phyloP scores from a whole-genome alignment of 2,329 filamentous ascomycete genomes.

The Moelleriella libera region DNA sequence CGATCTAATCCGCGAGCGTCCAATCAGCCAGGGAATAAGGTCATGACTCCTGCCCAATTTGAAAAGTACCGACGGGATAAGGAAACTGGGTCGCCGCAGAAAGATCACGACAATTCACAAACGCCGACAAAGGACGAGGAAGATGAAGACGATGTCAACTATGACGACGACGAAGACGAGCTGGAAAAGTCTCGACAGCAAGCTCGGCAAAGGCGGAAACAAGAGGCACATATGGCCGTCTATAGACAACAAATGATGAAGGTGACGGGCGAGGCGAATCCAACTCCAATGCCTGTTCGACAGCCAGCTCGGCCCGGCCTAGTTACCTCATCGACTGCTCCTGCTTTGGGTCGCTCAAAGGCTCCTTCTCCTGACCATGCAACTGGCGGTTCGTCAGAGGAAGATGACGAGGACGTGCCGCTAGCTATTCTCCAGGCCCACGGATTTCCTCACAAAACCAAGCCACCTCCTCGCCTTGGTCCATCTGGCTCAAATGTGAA shows the following conservation, averaged over 20 bases:
- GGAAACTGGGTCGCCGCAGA: conserved; percentile 36
- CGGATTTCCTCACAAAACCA: conserved; percentile 68
- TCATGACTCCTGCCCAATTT: conserved; percentile 84
- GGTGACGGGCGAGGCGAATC: conserved; percentile 60
- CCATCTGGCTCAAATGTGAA: conserved; percentile 59
- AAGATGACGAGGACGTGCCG: conserved; percentile 83
- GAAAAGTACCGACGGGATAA: conserved; percentile 68
- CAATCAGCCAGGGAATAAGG: conserved; percentile 46
- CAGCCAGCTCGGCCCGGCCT: conserved; percentile 37
- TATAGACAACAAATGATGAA: conserved; percentile 97
- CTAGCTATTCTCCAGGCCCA: conserved; percentile 78
- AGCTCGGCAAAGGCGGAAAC: conserved; percentile 67
- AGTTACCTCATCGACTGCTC: conserved; percentile 45
- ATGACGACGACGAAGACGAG: conserved; percentile 68
- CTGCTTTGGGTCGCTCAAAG: conserved; percentile 34
- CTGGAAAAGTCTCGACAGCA: conserved; percentile 58
- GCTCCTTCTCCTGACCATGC: conserved; percentile 21
- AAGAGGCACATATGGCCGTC: conserved; percentile 79
- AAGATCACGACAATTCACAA: conserved; percentile 11
- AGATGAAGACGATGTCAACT: conserved; percentile 49
- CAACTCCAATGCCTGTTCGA: conserved; percentile 3
- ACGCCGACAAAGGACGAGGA: conserved; percentile 42
- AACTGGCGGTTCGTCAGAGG: conserved; percentile 53
- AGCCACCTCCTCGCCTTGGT: conserved; percentile 55
- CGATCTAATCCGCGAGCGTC: conserved; percentile 19